A percentile compares a stretch with the other conserved stretches of the same genome.
These are phyloP conservation scores for Typha latifolia DNA, from an alignment of 176 grass and related monocot genomes.

Conservation along the genomic window DNA sequence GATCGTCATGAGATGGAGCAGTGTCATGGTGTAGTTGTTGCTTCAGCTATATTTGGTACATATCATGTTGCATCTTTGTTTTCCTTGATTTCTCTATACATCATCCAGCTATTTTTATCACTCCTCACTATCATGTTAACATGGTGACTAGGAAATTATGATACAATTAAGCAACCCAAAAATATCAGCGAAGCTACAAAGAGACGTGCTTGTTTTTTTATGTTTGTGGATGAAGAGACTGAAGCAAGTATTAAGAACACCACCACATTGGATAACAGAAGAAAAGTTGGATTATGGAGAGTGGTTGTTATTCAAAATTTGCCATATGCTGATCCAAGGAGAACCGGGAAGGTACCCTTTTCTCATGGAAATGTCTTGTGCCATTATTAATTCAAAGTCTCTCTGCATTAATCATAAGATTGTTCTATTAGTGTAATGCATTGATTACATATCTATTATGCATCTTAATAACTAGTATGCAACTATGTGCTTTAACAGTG, in stretches of 20 bases:
- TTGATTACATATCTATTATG: neutral
- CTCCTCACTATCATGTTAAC: constrained; percentile 16
- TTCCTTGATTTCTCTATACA: neutral
- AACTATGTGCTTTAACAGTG: neutral
- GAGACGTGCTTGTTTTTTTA: constrained; percentile 78
- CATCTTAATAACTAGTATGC: neutral
- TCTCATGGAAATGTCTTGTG: constrained; percentile 1
- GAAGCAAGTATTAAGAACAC: constrained; percentile 73
- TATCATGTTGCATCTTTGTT: neutral
- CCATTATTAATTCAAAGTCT: neutral
- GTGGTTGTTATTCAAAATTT: constrained; percentile 81
- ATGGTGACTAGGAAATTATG: constrained; percentile 77
- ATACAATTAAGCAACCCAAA: constrained; percentile 89
- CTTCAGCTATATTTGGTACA: constrained; percentile 98
- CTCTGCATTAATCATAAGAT: neutral
- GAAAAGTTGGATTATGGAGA: constrained; percentile 71
- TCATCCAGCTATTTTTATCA: neutral
- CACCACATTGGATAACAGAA: constrained; percentile 37
- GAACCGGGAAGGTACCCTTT: constrained; percentile 71
- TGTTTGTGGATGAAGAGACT: constrained; percentile 99
- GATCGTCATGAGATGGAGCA: constrained; percentile 79
- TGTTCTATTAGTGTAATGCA: neutral
- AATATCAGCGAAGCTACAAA: constrained; percentile 72
- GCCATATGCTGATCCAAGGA: constrained; percentile 75
- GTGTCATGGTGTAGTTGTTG: constrained; percentile 57